Evolutionary conservation across 768 basidiomycete genomes (phyloP), one percentile per base, ranked within the genome.

Genomic region (Arthromyces matolae): DNA sequence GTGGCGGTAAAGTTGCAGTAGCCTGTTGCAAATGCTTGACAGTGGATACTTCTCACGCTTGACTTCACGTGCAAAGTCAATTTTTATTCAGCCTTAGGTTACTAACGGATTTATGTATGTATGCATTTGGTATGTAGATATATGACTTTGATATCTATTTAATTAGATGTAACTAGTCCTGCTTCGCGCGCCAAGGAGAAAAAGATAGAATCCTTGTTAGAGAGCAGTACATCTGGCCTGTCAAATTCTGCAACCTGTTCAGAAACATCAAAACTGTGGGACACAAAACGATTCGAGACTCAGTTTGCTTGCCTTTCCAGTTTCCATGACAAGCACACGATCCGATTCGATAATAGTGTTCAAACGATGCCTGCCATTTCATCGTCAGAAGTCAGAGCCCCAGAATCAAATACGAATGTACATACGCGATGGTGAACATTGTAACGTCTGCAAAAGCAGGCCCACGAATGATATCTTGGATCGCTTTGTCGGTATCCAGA

Each of bases 321-420:
- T 70, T 54, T 86, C 83, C 67, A 96, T 80, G 1, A 95, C 93
- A 23, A 95, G 63, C 14, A 95, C 81, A 20, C 83, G 79, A 50
- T 87, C 83, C 28, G 85, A 92, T 55, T 89, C 81, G 25, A 90
- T 75, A 54, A 92, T 91, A 1, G 90, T 92, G 61, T 92, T 89
- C 25, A 92, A 69, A 20, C 87, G 80, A 68, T 94, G 81, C 31
- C 85, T 89, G 14, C 49, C 47, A 47, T 13, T 24, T 38, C 12
- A 53, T 28, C 8, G n/a, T 39, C 44, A 40, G 18, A n/a, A n/a
- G n/a, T n/a, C n/a, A n/a, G n/a, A n/a, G n/a, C n/a, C n/a, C n/a
- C 16, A 8, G 12, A n/a, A 41, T 14, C 20, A 42, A 37, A 25
- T 38, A 29, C 29, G 34, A 6, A 32, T 18, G 6, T 42, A 75